A percentile compares a stretch with the other conserved stretches of the same genome.
phyloP scores from a whole-genome alignment of 331 rosid genomes.

The Phaseolus coccineus region DNA sequence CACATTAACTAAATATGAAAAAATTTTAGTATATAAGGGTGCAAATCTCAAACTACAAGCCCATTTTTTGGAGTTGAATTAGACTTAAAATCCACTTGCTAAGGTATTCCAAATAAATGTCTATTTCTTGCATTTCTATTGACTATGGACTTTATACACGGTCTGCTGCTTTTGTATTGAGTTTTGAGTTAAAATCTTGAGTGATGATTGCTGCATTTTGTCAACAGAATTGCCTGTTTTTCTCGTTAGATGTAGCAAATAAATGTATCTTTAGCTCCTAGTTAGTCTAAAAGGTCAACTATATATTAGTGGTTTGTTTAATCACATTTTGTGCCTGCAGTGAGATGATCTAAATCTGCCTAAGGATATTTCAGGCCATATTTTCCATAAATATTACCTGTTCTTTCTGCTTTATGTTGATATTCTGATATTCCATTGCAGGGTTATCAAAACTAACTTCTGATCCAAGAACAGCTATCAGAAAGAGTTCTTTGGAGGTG shows the following conservation, averaged over 20 bases:
- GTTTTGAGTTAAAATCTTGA: background rate
- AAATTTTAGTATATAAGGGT: too few species aligned
- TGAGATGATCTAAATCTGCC: slow-evolving; percentile 17
- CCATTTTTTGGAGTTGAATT: too few species aligned
- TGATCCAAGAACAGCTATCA: slow-evolving; percentile 91
- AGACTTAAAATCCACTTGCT: too few species aligned
- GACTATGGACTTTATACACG: background rate
- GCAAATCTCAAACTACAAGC: too few species aligned
- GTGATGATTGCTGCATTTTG: slow-evolving; percentile 16
- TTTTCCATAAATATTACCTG: slow-evolving; percentile 11
- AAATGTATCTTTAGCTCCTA: slow-evolving; percentile 28
- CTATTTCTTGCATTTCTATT: background rate
- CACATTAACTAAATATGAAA: too few species aligned
- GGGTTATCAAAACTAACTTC: slow-evolving; percentile 93
- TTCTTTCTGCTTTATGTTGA: slow-evolving; percentile 42
- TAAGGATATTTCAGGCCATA: slow-evolving; percentile 14
- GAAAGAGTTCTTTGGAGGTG: slow-evolving; percentile 98
- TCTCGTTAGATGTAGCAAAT: slow-evolving; percentile 10
- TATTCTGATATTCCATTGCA: slow-evolving; percentile 48
- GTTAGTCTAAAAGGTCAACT: background rate
- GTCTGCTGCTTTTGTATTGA: slow-evolving; percentile 25
- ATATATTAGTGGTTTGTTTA: slow-evolving; percentile 35
- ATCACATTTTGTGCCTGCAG: slow-evolving; percentile 30
- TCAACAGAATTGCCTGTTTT: slow-evolving; percentile 11
- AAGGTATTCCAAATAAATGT: background rate